Base-by-base conservation (phyloP, 1,284 basidiomycete species). In the Porodaedalea pini region DNA sequence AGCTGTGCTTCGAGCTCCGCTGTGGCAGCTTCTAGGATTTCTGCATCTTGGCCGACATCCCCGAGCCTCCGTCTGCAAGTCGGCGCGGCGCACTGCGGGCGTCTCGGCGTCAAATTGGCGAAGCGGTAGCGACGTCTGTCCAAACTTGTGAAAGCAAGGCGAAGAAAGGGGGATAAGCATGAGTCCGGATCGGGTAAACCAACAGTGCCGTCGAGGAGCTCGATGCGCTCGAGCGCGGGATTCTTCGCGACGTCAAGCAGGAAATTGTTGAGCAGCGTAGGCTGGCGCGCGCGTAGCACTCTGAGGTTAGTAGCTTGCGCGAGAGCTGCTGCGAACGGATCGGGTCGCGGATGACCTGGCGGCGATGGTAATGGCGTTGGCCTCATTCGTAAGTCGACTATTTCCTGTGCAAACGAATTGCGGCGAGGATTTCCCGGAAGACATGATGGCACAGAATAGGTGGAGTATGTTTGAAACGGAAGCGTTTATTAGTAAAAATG, bases 211-310 rank as follows among this genome's bases (percentile, higher is more conserved):
- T 70, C 67, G 21, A 70, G 69, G 7, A 80, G 67, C 15, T 75
- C 67, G 54, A 81, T 72, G 49, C 71, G 70, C 55, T 79, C 69
- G 36, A 81, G 67, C 3, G 62, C 51, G 0, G 72, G 70, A 59
- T 81, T 81, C 7, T 64, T 39, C 25, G 75, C 73, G n/a, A 80
- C 68, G 36, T 70, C 56, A 52, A 78, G 70, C 55, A 81, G 69
- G 23, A 75, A 61, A 19, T 71, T 68, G 64, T 76, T 82, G 79
- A 80, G 81, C 0, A 79, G 66, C 1, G 71, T 71, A 0, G 80
- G 80, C 2, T 78, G 67, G 41, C 74, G 70, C 0, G 80, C 77
- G 34, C 72, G 68, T 54, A 82, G 70, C 0, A 69, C 71, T 52
- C 72, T 75, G 2, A 82, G 66, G 25, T 63, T 61, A 39, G 63